Base-by-base conservation (phyloP, 352 stramenopile genomes). In the Phytopythium helicoides region DNA sequence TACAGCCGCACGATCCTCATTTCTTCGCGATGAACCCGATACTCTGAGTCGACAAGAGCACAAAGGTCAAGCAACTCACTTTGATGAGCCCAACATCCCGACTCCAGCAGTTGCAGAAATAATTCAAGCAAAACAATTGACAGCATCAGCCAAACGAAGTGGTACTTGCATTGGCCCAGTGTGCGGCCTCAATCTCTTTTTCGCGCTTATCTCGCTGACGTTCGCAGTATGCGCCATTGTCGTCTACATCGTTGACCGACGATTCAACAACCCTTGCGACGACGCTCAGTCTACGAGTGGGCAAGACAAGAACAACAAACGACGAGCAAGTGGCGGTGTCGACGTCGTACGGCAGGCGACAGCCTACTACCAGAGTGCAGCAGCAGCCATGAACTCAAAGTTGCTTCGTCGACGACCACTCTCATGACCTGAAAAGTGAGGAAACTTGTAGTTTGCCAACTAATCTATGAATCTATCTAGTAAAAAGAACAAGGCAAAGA, bases 171-270 rank as follows among this genome's bases (percentile, higher is more conserved):
- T 79, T 35, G 66, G 60, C 19, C 51, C 63, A 0, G 33, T 79
- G 9, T 79, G 66, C 34, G 63, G 69, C 3, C 53, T 79, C 12
- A 56, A 58, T 6, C 60, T 79, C 51, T 76, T 76, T 54, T 76
- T 79, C 54, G 54, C 66, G 12, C 70, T 68, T 0, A 49, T 74
- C 25, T 52, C 42, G 18, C 36, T 79, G 47, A 79, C 66, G 0
- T 71, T 79, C 39, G 33, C 46, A 18, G 54, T 68, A 12, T 79
- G 69, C 46, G 54, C 66, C 38, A 40, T 69, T 2, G 66, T 79
- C 5, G 51, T 79, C 11, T 79, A 71, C 51, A 34, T 79, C 7
- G 52, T 71, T 22, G 69, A 79, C 36, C 50, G 19, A 6, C 44
- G 46, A 6, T 45, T n/a, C n/a, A n/a, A 50, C 16, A 44, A 64